Evolutionary conservation across 1,284 basidiomycete genomes (phyloP).

Genomic region (Rhodotorula glutinis): DNA sequence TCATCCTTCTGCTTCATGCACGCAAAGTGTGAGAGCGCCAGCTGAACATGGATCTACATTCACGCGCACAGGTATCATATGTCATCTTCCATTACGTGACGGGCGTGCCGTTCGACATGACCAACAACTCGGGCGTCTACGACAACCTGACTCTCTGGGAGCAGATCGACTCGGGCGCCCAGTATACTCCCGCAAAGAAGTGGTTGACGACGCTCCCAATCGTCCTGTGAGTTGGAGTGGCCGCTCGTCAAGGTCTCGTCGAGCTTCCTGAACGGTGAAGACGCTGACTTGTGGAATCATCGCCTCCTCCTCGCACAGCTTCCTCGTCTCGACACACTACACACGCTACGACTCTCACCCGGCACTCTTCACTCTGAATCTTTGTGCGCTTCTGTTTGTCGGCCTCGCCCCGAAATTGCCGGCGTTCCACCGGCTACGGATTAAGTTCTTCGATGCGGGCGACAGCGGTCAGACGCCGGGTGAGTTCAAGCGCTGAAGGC

Average conservation of each 20-base stretch:
- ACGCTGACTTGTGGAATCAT: neutral
- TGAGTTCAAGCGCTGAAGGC: too few relatives aligned
- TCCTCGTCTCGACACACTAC: conserved; percentile 96
- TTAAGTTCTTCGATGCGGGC: conserved; percentile 41
- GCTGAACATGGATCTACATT: neutral
- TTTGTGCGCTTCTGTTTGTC: conserved; percentile 75
- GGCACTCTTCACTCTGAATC: conserved; percentile 86
- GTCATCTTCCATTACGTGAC: conserved; percentile 99
- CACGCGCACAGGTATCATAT: conserved; percentile 70
- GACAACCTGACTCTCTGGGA: conserved; percentile 98
- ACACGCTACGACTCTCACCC: conserved; percentile 80
- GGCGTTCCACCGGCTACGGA: conserved; percentile 56
- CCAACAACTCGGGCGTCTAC: conserved; percentile 67
- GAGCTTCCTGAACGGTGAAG: neutral
- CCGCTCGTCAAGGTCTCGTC: neutral
- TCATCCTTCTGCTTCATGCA: neutral
- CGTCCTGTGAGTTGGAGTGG: conserved; percentile 65
- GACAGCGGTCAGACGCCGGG: conserved; percentile 3
- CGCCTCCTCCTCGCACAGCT: conserved; percentile 55
- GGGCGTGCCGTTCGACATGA: conserved; percentile 84
- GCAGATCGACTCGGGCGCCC: conserved; percentile 97
- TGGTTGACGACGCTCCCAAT: conserved; percentile 92
- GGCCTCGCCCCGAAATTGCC: conserved; percentile 93
- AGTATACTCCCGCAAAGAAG: conserved; percentile 98
- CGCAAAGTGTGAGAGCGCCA: neutral